A percentile compares a stretch with the other conserved stretches of the same genome.
phyloP scores from a whole-genome alignment of 169 alveolate genomes.

The Cryptosporidium ryanae region DNA sequence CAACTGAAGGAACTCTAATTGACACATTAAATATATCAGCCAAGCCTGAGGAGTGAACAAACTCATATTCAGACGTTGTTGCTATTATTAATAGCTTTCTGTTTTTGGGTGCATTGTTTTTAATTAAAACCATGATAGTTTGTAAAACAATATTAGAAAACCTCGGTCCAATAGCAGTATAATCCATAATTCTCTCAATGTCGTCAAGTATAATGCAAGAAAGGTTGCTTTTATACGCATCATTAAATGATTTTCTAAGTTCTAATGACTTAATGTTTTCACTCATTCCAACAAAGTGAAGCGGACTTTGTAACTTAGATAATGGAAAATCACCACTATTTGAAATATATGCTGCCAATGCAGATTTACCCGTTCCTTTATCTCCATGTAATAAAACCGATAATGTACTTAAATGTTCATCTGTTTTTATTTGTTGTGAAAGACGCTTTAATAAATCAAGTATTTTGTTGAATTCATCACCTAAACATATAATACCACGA shows the following conservation, averaged over 20 bases:
- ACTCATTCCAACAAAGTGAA: conserved; percentile 91
- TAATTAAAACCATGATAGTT: conserved; percentile 93
- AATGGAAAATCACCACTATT: conserved; percentile 94
- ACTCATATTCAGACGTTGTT: conserved; percentile 93
- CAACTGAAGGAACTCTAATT: conserved; percentile 42
- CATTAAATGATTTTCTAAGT: conserved; percentile 95
- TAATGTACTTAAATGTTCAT: conserved; percentile 79
- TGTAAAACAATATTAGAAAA: conserved; percentile 95
- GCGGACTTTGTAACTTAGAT: conserved; percentile 96
- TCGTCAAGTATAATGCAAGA: conserved; percentile 94
- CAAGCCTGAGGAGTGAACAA: conserved; percentile 79
- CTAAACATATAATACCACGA: conserved; percentile 76
- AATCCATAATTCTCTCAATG: conserved; percentile 97
- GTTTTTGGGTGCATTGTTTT: conserved; percentile 94
- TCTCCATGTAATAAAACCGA: conserved; percentile 94
- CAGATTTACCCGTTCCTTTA: conserved; percentile 97
- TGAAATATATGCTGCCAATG: conserved; percentile 97
- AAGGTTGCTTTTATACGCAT: conserved; percentile 95
- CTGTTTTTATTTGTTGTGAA: conserved; percentile 61
- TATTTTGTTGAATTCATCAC: conserved; percentile 16
- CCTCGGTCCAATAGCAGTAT: conserved; percentile 97
- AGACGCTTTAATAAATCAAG: conserved; percentile 50
- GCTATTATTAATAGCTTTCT: conserved; percentile 94
- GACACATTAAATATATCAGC: conserved; percentile 58
- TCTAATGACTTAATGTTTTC: conserved; percentile 87